Conservation (phyloP, 2,329 filamentous ascomycete genomes). For the Emericellopsis atlantica region DNA sequence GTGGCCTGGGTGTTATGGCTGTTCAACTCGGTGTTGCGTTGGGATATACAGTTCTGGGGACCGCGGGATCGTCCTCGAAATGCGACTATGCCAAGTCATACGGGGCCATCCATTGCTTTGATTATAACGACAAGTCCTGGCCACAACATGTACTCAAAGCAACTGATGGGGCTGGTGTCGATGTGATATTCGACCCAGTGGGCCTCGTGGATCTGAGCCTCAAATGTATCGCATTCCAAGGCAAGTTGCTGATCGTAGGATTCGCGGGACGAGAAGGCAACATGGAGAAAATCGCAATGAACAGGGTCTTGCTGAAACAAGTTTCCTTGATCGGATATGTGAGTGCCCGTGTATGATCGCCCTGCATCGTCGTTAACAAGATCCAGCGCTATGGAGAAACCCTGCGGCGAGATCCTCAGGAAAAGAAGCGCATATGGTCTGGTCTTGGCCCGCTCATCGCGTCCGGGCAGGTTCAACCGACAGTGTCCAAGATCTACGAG, state of each 20-base stretch:
- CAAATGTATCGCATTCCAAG: slow-evolving; percentile 38
- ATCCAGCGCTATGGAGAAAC: slow-evolving; percentile 43
- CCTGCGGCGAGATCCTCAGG: slow-evolving; percentile 31
- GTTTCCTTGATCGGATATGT: slow-evolving; percentile 40
- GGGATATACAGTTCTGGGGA: slow-evolving; percentile 39
- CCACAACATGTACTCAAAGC: slow-evolving; percentile 32
- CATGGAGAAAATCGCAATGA: slow-evolving; percentile 42
- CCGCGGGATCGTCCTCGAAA: slow-evolving; percentile 33
- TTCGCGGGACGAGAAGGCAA: slow-evolving; percentile 40
- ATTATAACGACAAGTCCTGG: slow-evolving; percentile 30
- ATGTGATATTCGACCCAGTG: slow-evolving; percentile 46
- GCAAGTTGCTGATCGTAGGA: slow-evolving; percentile 41
- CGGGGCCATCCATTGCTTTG: slow-evolving; percentile 27
- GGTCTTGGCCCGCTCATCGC: slow-evolving; percentile 34
- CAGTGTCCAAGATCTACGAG: slow-evolving; percentile 34
- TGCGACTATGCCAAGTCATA: slow-evolving; percentile 21
- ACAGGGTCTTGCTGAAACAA: slow-evolving; percentile 38
- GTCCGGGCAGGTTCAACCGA: slow-evolving; percentile 31
- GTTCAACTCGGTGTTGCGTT: slow-evolving; percentile 39
- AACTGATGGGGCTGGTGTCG: slow-evolving; percentile 35
- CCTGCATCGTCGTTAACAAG: background rate
- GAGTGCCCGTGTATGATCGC: slow-evolving; percentile 8
- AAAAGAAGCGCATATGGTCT: slow-evolving; percentile 34
- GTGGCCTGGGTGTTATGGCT: slow-evolving; percentile 41
- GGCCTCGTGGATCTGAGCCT: slow-evolving; percentile 41